Evolutionary conservation across 2,329 filamentous ascomycete genomes (phyloP).

Genomic region (Cladosporium velox): DNA sequence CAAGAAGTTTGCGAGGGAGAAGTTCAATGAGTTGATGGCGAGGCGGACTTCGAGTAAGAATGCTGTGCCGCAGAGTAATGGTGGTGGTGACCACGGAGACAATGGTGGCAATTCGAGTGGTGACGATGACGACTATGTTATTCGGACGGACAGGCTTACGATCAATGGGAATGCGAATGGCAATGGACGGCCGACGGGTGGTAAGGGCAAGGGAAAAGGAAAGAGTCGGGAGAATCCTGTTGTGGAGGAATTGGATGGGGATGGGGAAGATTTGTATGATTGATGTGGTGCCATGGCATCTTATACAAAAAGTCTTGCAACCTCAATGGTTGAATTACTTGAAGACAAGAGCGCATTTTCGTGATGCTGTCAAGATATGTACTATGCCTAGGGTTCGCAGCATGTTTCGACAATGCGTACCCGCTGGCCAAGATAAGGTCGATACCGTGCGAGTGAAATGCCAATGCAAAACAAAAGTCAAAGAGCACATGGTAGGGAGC

Average conservation of each 20-base stretch:
- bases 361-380: background rate
- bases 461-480: background rate
- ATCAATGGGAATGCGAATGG: slow-evolving; percentile 29
- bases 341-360: background rate
- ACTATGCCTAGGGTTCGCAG: no score
- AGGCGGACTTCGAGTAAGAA: slow-evolving; percentile 8
- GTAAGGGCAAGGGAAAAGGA: slow-evolving; percentile 40
- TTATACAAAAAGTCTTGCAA: background rate
- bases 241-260: slow-evolving; percentile 43
- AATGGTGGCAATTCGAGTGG: slow-evolving; percentile 24
- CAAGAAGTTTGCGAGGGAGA: slow-evolving; percentile 9
- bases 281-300: slow-evolving; percentile 24
- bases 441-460: background rate
- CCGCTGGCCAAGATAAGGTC: background rate
- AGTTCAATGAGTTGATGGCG: slow-evolving; percentile 18
- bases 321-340: background rate
- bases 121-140: slow-evolving; percentile 45
- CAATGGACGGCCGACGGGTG: slow-evolving; percentile 18
- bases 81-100: slow-evolving; percentile 16
- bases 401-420: background rate
- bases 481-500: background rate
- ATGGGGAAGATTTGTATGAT: slow-evolving; percentile 48
- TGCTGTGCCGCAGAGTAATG: slow-evolving; percentile 1
- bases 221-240: slow-evolving; percentile 41
- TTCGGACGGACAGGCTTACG: slow-evolving; percentile 42